phyloP scores from a whole-genome alignment of 169 alveolate genomes.

The Plasmodium billcollinsi region DNA sequence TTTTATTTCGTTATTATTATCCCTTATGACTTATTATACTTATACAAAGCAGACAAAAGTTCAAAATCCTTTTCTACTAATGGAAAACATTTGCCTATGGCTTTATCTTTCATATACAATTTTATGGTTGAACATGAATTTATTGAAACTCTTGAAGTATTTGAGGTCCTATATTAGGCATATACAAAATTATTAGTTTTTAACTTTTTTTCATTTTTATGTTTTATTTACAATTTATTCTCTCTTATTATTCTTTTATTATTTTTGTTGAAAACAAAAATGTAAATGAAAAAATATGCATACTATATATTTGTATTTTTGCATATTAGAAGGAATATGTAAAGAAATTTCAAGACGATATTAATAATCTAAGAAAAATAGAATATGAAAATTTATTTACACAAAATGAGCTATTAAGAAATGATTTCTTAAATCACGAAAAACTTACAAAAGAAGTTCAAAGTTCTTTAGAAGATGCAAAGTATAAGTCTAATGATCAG shows the following conservation, averaged over 20 bases:
- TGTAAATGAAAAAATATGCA: slow-evolving; percentile 5
- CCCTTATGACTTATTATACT: slow-evolving; percentile 18
- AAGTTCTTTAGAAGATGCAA: slow-evolving; percentile 72
- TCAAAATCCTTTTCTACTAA: slow-evolving; percentile 28
- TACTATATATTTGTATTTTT: slow-evolving; percentile 14
- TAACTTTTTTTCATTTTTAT: background rate
- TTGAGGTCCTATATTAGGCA: slow-evolving; percentile 37
- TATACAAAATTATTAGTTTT: too few relatives aligned
- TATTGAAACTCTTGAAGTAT: slow-evolving; percentile 73
- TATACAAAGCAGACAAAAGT: slow-evolving; percentile 47
- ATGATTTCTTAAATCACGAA: slow-evolving; percentile 68
- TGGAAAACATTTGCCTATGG: slow-evolving; percentile 69
- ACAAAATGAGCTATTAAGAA: slow-evolving; percentile 69
- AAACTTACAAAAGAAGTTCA: slow-evolving; percentile 63
- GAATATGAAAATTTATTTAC: slow-evolving; percentile 55
- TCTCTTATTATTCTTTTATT: slow-evolving; percentile 9
- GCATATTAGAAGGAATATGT: slow-evolving; percentile 58
- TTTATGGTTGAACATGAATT: slow-evolving; percentile 69
- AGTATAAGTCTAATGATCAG: slow-evolving; percentile 25
- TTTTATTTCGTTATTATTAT: slow-evolving; percentile 11
- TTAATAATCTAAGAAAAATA: slow-evolving; percentile 43
- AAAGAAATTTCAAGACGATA: slow-evolving; percentile 56
- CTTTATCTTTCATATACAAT: slow-evolving; percentile 47
- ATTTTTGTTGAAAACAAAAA: slow-evolving; percentile 33
- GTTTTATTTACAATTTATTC: slow-evolving; percentile 15